phyloP scores from a whole-genome alignment of 176 grass and related monocot genomes.

The Miscanthus lutarioriparius region DNA sequence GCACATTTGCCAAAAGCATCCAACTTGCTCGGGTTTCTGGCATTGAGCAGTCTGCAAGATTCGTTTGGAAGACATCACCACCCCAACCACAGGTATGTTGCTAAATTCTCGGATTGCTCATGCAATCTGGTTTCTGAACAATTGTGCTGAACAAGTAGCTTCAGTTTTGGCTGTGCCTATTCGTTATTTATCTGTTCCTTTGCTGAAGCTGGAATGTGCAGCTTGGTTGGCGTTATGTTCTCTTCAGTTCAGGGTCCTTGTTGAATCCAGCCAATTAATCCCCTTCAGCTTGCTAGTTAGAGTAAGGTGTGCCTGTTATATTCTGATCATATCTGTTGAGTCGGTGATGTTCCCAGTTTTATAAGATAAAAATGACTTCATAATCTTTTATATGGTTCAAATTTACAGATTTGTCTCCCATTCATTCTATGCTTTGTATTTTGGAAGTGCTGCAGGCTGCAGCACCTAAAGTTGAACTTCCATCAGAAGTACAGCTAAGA shows the following conservation, averaged over 20 bases:
- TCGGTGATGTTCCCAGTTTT: neutral
- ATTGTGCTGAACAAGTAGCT: neutral
- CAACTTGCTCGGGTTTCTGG: constrained; percentile 24
- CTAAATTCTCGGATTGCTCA: neutral
- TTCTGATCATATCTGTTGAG: neutral
- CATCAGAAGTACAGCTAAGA: constrained; percentile 12
- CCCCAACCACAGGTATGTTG: constrained; percentile 36
- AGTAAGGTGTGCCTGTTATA: constrained; percentile 4
- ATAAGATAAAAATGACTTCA: neutral
- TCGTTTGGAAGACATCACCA: constrained; percentile 12
- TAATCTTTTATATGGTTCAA: no score
- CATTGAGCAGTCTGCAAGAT: constrained; percentile 33
- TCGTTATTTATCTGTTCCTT: neutral
- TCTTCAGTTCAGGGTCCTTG: constrained; percentile 21
- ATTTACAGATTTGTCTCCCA: neutral
- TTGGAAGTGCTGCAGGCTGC: neutral
- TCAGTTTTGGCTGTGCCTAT: neutral
- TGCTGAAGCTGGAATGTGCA: neutral
- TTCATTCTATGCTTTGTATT: constrained; percentile 27
- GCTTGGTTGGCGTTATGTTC: neutral
- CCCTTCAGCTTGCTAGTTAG: constrained; percentile 23
- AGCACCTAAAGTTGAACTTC: constrained; percentile 11
- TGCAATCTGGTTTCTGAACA: neutral
- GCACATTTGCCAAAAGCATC: constrained; percentile 29
- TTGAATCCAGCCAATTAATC: constrained; percentile 34